Evolutionary conservation across 495 filamentous ascomycete species (phyloP).

Genomic region (Aspergillus campestris): DNA sequence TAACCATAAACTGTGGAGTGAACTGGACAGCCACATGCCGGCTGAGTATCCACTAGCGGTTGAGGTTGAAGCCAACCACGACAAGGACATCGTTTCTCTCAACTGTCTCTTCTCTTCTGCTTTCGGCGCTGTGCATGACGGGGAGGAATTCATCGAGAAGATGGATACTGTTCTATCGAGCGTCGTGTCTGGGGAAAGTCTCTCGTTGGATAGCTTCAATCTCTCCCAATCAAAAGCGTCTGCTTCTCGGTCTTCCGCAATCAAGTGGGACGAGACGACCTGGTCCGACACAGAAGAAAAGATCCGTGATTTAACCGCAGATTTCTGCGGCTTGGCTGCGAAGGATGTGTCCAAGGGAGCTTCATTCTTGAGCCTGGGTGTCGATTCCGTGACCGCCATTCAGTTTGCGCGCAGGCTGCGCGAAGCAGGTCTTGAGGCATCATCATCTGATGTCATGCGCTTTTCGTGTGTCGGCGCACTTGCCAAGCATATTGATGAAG

Average conservation of each 20-base stretch:
- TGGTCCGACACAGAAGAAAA: slow-evolving; percentile 17
- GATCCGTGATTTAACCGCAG: slow-evolving; percentile 13
- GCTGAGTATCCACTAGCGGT: slow-evolving; percentile 27
- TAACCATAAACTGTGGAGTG: slow-evolving; percentile 16
- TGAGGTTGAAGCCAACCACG: slow-evolving; percentile 21
- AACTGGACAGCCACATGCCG: slow-evolving; percentile 25
- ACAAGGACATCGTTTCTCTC: slow-evolving; percentile 9
- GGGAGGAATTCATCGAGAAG: slow-evolving; percentile 20
- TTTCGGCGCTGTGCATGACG: slow-evolving; percentile 14
- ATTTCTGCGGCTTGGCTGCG: slow-evolving; percentile 12
- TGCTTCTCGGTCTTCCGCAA: background rate
- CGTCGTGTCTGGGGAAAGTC: slow-evolving; percentile 16
- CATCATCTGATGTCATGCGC: slow-evolving; percentile 29
- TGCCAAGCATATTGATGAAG: slow-evolving; percentile 12
- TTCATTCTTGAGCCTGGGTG: slow-evolving; percentile 26
- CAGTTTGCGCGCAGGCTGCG: slow-evolving; percentile 22
- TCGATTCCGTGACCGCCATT: slow-evolving; percentile 30
- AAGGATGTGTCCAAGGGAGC: slow-evolving; percentile 16
- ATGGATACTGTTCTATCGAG: slow-evolving; percentile 23
- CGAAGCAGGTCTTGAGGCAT: slow-evolving; percentile 14
- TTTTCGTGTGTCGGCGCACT: slow-evolving; percentile 22
- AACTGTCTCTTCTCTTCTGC: slow-evolving; percentile 16
- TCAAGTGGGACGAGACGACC: slow-evolving; percentile 12
- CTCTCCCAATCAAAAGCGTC: slow-evolving; percentile 1
- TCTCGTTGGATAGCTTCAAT: slow-evolving; percentile 16